Conservation (phyloP, 208 protist species). For the Leptomonas seymouri region DNA sequence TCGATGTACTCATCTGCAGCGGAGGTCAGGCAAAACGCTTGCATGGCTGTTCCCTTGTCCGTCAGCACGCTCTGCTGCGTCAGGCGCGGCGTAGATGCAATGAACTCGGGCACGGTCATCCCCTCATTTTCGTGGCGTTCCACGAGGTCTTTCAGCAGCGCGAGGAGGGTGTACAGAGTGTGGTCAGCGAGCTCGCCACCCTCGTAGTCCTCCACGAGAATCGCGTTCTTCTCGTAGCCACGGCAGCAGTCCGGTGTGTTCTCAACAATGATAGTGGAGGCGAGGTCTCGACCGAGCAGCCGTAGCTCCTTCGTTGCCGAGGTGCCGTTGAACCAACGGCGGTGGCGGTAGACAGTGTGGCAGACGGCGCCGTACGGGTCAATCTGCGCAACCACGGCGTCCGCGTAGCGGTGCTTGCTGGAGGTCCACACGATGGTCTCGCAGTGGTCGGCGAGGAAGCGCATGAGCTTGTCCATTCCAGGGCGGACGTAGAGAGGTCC, state of each 20-base stretch:
- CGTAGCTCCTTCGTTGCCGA: slow-evolving; percentile 82
- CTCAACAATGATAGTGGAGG: slow-evolving; percentile 85
- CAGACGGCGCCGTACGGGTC: slow-evolving; percentile 61
- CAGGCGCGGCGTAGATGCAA: slow-evolving; percentile 47
- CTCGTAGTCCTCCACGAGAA: slow-evolving; percentile 91
- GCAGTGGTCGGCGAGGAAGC: slow-evolving; percentile 74
- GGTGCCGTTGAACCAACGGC: slow-evolving; percentile 65
- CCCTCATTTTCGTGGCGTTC: slow-evolving; percentile 37
- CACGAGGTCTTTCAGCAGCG: slow-evolving; percentile 75
- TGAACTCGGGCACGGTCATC: slow-evolving; percentile 76
- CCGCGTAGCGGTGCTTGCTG: slow-evolving; percentile 80
- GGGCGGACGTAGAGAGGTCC: slow-evolving; percentile 91
- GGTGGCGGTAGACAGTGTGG: slow-evolving; percentile 84
- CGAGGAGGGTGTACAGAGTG: slow-evolving; percentile 70
- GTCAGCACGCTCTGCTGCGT: slow-evolving; percentile 52
- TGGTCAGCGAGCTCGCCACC: slow-evolving; percentile 89
- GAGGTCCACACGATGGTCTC: slow-evolving; percentile 92
- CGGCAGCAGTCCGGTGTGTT: slow-evolving; percentile 92
- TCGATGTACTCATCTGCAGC: slow-evolving; percentile 20
- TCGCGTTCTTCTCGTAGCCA: slow-evolving; percentile 85
- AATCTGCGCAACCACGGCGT: slow-evolving; percentile 85
- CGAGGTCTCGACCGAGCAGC: slow-evolving; percentile 78
- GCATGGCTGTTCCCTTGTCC: slow-evolving; percentile 65
- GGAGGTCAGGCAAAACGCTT: slow-evolving; percentile 72
- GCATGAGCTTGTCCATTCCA: slow-evolving; percentile 75